Base-by-base conservation (phyloP, 108 stramenopile genomes). In the Schizochytrium sp. region DNA sequence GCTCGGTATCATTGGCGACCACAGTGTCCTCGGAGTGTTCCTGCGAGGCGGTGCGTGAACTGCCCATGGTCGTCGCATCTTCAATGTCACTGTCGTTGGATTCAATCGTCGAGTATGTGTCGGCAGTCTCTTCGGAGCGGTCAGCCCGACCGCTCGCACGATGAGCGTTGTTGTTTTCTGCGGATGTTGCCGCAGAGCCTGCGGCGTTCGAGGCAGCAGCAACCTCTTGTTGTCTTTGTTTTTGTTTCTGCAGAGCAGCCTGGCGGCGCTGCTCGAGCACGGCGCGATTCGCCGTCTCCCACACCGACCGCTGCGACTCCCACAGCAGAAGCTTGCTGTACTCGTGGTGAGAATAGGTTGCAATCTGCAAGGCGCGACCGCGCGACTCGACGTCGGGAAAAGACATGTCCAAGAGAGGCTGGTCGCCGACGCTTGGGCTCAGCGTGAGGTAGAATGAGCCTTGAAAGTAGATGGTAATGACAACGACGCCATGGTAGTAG, bases 341-440 rank as follows among this genome's bases (percentile, higher is more conserved):
- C 76, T 83, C 76, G 12, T 21, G 45, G 4, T 83, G 76, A 6
- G 45, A 23, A 83, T 83, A 83, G 51, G 76, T 83, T 28, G 76
- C 6, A 12, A 83, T 53, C 48, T 83, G 76, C n/a, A 53, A 18
- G 25, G 76, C 76, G 23, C 23, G 76, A 53, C 51, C 51, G 2
- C 51, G 45, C n/a, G 48, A n/a, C 76, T 83, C 76, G 34, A 95
- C 92, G 87, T 95, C 93, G 25, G 95, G 94, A 76, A 96, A 94
- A 14, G 92, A 88, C n/a, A 96, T 89, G 87, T 96, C 95, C 21
- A 96, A 72, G 4, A 96, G 93, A 14, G 94, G 94, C 91, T 95
- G 94, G 57, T 93, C 93, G 29, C 91, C 94, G 41, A 58, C 55
- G 44, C 94, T 92, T 5, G 91, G 91, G 89, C 93, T 83, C 34